These are phyloP conservation scores for Stephania japonica DNA, from an alignment of 164 flowering plant genomes.

Conservation along the genomic window DNA sequence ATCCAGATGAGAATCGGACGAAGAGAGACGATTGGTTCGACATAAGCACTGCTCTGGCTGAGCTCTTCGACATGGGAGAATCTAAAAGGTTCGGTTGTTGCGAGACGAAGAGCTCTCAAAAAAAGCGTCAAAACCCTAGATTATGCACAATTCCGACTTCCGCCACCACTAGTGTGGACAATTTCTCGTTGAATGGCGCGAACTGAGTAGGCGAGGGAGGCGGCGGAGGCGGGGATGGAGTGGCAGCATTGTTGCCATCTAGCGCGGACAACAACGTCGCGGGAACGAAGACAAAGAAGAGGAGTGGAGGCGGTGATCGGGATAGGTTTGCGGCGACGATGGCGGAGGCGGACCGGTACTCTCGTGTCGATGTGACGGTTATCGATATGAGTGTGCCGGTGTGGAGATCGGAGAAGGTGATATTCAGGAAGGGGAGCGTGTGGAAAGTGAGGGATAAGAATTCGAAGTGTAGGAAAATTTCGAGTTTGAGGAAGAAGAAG, in stretches of 20 bases:
- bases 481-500: constrained; percentile 40
- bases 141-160: constrained; percentile 21
- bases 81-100: constrained; percentile 5
- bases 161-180: background rate
- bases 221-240: background rate
- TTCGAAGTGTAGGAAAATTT: constrained; percentile 22
- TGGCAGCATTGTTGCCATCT: constrained; percentile 9
- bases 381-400: constrained; percentile 64
- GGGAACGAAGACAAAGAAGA: constrained; percentile 16
- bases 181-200: background rate
- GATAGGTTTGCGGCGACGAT: constrained; percentile 25
- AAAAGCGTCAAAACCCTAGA: constrained; percentile 55
- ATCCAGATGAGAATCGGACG: background rate
- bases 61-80: constrained; percentile 63
- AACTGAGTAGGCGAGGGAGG: too few relatives aligned
- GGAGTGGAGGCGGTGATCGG: background rate
- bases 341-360: constrained; percentile 33
- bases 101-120: constrained; percentile 42
- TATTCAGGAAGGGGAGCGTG: constrained; percentile 61
- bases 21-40: constrained; percentile 23
- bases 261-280: constrained; percentile 22
- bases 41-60: constrained; percentile 46
- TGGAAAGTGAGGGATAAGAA: constrained; percentile 82
- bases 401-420: constrained; percentile 72
- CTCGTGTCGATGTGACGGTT: constrained; percentile 61